phyloP scores from a whole-genome alignment of 768 basidiomycete species.

The Daedaleopsis sinensis region DNA sequence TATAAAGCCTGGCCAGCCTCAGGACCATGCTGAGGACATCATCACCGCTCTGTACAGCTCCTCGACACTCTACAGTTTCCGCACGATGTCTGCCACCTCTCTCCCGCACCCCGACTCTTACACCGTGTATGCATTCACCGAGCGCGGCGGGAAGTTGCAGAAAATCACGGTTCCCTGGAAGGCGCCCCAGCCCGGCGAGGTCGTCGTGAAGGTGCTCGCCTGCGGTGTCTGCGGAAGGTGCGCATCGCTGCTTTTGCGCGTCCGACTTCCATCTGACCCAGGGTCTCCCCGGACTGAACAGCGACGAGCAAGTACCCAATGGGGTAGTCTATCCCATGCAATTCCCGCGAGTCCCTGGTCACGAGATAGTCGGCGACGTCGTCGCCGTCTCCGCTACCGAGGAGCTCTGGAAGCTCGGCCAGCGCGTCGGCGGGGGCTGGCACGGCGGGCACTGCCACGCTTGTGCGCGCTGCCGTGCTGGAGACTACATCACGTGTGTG shows the following conservation, averaged over 20 bases:
- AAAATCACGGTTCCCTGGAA: constrained; percentile 25
- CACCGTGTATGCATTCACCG: constrained; percentile 23
- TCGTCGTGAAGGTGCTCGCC: constrained; percentile 31
- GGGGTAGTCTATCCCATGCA: neutral
- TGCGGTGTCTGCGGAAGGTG: constrained; percentile 32
- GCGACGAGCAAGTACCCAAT: neutral
- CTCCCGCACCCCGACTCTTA: constrained; percentile 19
- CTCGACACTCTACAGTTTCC: no score
- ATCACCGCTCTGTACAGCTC: no score
- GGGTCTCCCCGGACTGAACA: neutral
- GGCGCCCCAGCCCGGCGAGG: constrained; percentile 21
- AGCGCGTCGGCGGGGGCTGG: constrained; percentile 36
- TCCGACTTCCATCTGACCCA: no score
- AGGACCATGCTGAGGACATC: neutral
- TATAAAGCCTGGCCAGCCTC: neutral
- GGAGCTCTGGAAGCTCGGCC: constrained; percentile 27
- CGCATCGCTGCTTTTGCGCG: constrained; percentile 9
- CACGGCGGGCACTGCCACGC: constrained; percentile 30
- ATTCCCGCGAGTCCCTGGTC: constrained; percentile 29
- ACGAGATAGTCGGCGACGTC: constrained; percentile 33
- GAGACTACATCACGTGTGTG: constrained; percentile 29
- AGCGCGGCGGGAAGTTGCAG: constrained; percentile 22
- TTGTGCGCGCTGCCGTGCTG: constrained; percentile 29
- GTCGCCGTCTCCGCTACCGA: constrained; percentile 26
- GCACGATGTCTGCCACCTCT: neutral